Evolutionary conservation across 2,329 filamentous ascomycete genomes (phyloP), one percentile per base, ranked within the genome.

Genomic region (Anthostomella pinea): DNA sequence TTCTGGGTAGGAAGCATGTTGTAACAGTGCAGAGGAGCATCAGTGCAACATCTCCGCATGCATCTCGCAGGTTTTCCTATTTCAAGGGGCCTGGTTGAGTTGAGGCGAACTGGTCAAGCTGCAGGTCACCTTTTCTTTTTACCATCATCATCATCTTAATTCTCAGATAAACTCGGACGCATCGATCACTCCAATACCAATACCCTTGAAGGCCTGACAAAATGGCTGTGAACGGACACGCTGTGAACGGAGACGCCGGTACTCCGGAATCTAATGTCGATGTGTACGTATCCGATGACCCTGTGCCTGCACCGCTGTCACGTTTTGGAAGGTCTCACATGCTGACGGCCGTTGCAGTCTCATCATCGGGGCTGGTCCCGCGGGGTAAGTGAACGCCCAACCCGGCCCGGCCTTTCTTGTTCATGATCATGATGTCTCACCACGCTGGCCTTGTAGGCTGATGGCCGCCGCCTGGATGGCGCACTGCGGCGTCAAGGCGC

Each of bases 391-490:
- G 19, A 21, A 31, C 5, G 4, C 19, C 16, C 16, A 18, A 24
- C n/a, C 8, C 27, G 4, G 5, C 19, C 24, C 20, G 27, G 14
- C 19, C 13, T 30, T 22, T 25, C 8, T 6, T 8, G 20, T 29
- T 41, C 5, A 45, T 16, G 10, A 19, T 30, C 6, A 23, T 39
- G 15, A 8, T 25, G 11, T 13, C 13, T 27, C 6, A 27, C 25
- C 9, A 13, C 6, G 3, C 7, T 27, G 25, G 25, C 25, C 22
- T 18, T 15, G 27, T 23, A 57, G 65, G 28, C 45, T 69, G 27
- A 70, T 72, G 66, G 53, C 67, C 13, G 65, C 67, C 2, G 39
- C 58, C 15, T 70, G 66, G 64, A 60, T 70, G 56, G 60, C 66
- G 2, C 60, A 63, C 24, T 62, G 59, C 29, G 65, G 65, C 14